Percentiles rank a stretch among this genome's conserved stretches.
These are phyloP conservation scores for Colletotrichum liriopes DNA, from an alignment of 2,329 filamentous ascomycete species.

Conservation along the genomic window DNA sequence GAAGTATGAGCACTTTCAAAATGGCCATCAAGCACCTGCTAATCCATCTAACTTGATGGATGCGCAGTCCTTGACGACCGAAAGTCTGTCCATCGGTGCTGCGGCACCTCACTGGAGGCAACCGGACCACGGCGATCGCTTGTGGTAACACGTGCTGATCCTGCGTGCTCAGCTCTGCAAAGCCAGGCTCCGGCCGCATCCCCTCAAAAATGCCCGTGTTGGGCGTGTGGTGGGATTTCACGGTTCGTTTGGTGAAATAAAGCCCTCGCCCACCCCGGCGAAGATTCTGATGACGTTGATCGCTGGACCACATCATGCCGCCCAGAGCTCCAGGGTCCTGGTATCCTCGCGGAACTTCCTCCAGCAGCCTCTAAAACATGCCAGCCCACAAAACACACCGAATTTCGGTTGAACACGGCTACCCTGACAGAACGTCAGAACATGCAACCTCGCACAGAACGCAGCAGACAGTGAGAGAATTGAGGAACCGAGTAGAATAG, in stretches of 20 bases:
- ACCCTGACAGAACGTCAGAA: slow-evolving; percentile 29
- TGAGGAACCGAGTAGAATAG: slow-evolving; percentile 7
- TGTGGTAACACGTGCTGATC: slow-evolving; percentile 29
- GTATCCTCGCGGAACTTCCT: slow-evolving; percentile 20
- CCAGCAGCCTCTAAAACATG: neutral
- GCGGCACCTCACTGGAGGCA: slow-evolving; percentile 37
- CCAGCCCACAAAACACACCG: slow-evolving; percentile 30
- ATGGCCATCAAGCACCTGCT: neutral
- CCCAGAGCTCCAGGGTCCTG: slow-evolving; percentile 6
- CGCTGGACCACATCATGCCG: slow-evolving; percentile 32
- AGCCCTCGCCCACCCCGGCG: neutral
- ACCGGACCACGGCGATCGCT: slow-evolving; percentile 24
- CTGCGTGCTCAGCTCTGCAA: neutral
- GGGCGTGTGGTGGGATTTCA: neutral
- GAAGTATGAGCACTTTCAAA: neutral
- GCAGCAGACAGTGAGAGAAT: slow-evolving; percentile 18
- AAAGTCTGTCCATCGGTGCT: neutral
- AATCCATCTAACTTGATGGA: neutral
- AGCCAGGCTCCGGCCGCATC: neutral
- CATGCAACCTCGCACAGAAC: slow-evolving; percentile 20
- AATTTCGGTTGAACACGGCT: slow-evolving; percentile 16
- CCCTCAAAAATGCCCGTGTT: neutral
- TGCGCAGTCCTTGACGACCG: neutral
- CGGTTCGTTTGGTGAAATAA: neutral
- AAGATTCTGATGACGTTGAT: slow-evolving; percentile 29